A percentile compares a stretch with the other conserved stretches of the same genome.
Conservation (phyloP, 129 eudicot species). For the Arctium minus region DNA sequence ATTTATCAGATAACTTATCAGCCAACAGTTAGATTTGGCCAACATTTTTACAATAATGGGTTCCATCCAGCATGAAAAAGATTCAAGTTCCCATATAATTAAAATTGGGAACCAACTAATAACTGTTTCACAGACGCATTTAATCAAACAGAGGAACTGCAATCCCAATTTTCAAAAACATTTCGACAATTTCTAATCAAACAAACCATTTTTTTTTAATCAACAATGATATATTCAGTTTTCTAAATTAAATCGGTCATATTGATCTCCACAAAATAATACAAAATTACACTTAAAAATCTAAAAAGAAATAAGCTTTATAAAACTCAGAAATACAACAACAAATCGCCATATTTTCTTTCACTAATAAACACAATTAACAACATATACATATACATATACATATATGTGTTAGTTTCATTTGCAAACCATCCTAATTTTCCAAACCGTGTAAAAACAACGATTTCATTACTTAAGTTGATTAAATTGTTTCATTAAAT, state of each 20-base stretch:
- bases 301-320: background rate
- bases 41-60: no score
- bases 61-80: background rate
- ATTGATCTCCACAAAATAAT: background rate
- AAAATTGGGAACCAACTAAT: background rate
- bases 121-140: background rate
- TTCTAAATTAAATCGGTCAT: background rate
- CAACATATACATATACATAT: background rate
- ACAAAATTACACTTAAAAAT: conserved; percentile 4
- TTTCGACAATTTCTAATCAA: background rate
- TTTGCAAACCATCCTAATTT: no score
- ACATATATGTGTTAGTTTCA: background rate
- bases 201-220: background rate
- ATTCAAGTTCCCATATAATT: background rate
- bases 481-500: no score
- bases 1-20: background rate
- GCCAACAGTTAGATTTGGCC: background rate
- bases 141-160: conserved; percentile 21
- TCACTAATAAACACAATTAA: background rate
- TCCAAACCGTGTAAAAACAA: background rate
- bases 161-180: background rate
- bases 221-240: background rate
- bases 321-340: background rate
- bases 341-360: background rate
- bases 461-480: no score